A percentile compares a stretch with the other conserved stretches of the same genome.
Conservation (phyloP, 1,284 basidiomycete genomes). For the Jaminaea rosea region DNA sequence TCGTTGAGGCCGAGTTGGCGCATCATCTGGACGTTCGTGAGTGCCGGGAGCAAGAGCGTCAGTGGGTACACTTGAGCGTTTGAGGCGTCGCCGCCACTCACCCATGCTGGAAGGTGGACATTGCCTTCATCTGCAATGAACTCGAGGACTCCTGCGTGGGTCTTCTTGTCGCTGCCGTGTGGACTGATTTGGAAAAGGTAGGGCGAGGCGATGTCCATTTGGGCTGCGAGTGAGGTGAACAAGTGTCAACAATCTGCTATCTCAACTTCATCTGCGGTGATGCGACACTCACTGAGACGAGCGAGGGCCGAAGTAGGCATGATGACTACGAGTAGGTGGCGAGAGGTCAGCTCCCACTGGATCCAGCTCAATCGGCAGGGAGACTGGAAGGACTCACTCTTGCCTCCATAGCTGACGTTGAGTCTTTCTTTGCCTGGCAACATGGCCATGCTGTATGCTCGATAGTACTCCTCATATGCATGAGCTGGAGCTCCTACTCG, state of each 20-base stretch:
- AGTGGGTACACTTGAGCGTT: neutral
- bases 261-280: no score
- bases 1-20: slow-evolving; percentile 81
- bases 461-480: slow-evolving; percentile 44
- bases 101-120: slow-evolving; percentile 92
- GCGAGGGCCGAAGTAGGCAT: slow-evolving; percentile 94
- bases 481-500: slow-evolving; percentile 32
- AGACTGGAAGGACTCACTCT: slow-evolving; percentile 64
- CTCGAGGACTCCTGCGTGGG: slow-evolving; percentile 93
- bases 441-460: slow-evolving; percentile 75
- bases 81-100: slow-evolving; percentile 32
- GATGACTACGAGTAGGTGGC: slow-evolving; percentile 61
- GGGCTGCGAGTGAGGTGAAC: slow-evolving; percentile 50
- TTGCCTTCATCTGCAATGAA: slow-evolving; percentile 96
- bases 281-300: slow-evolving; percentile 58
- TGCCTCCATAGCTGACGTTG: slow-evolving; percentile 88
- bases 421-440: slow-evolving; percentile 69
- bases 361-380: no score
- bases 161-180: slow-evolving; percentile 54
- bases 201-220: slow-evolving; percentile 79
- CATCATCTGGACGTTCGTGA: slow-evolving; percentile 67
- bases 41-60: neutral
- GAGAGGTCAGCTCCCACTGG: neutral
- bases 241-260: neutral
- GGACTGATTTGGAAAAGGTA: slow-evolving; percentile 96